phyloP scores from a whole-genome alignment of 2,329 filamentous ascomycete species.

The Colletotrichum tropicale region DNA sequence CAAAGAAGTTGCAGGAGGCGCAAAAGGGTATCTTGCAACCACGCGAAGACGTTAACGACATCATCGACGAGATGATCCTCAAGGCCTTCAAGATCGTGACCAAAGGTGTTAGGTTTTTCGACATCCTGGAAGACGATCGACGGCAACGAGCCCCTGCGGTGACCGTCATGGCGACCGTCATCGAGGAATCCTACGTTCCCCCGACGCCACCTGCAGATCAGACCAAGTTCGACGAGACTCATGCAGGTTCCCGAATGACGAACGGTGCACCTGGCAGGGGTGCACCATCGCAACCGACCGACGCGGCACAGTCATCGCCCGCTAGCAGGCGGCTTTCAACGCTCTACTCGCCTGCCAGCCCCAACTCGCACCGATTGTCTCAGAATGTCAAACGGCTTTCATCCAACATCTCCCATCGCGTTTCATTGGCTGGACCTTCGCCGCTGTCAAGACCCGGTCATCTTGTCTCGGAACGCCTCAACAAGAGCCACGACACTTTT shows the following conservation, averaged over 20 bases:
- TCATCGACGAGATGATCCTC: constrained; percentile 90
- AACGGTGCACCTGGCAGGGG: constrained; percentile 36
- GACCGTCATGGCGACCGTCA: constrained; percentile 63
- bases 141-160: constrained; percentile 55
- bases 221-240: constrained; percentile 49
- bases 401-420: constrained; percentile 69
- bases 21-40: constrained; percentile 55
- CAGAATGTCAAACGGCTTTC: constrained; percentile 53
- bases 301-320: constrained; percentile 37
- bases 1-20: constrained; percentile 82
- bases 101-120: constrained; percentile 86
- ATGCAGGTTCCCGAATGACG: constrained; percentile 45
- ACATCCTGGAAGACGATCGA: constrained; percentile 76
- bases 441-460: constrained; percentile 68
- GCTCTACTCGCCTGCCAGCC: constrained; percentile 35
- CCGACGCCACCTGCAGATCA: constrained; percentile 69
- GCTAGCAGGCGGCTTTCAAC: constrained; percentile 53
- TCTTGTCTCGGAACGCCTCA: constrained; percentile 83
- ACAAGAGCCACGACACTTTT: constrained; percentile 83
- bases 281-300: constrained; percentile 37
- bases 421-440: constrained; percentile 76
- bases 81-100: constrained; percentile 96
- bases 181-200: constrained; percentile 62
- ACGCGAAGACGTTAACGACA: constrained; percentile 68
- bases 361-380: constrained; percentile 37